These are phyloP conservation scores for Dothideomycetes sp. DNA, from an alignment of 2,329 filamentous ascomycete genomes.

Conservation along the genomic window DNA sequence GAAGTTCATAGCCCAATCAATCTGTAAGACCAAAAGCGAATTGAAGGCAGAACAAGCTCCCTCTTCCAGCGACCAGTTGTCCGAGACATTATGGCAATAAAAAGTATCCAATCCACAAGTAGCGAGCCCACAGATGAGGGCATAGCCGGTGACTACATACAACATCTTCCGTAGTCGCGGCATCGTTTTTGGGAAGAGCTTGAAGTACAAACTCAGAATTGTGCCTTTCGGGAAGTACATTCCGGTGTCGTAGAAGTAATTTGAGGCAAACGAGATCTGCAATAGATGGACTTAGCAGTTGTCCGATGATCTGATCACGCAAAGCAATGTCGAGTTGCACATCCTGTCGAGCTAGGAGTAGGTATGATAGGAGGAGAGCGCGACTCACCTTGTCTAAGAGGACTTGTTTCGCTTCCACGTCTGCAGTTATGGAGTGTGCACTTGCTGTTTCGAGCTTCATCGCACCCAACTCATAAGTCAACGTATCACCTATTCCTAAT, in stretches of 20 bases:
- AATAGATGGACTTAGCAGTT: background rate
- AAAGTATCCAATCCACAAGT: slow-evolving; percentile 1
- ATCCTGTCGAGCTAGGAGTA: background rate
- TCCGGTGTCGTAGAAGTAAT: slow-evolving; percentile 6
- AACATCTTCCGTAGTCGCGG: background rate
- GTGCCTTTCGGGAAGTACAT: slow-evolving; percentile 8
- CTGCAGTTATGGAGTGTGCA: background rate
- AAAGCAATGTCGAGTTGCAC: background rate
- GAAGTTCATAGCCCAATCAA: slow-evolving; percentile 5
- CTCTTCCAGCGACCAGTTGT: slow-evolving; percentile 7
- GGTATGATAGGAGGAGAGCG: too few species aligned
- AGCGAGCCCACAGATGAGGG: background rate
- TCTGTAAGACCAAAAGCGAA: slow-evolving; percentile 1
- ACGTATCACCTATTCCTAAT: slow-evolving; percentile 3
- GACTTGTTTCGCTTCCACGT: background rate
- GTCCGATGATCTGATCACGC: too few species aligned
- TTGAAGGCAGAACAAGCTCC: slow-evolving; percentile 5
- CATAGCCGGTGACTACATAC: background rate
- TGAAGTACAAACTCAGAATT: slow-evolving; percentile 5
- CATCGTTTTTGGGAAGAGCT: slow-evolving; percentile 5
- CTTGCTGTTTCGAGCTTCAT: slow-evolving; percentile 3
- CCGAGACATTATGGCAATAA: slow-evolving; percentile 1
- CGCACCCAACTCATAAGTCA: slow-evolving; percentile 3
- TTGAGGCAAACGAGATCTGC: slow-evolving; percentile 4
- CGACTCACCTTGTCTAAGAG: background rate